Evolutionary conservation across 768 basidiomycete species (phyloP).

Genomic region (Lactarius trivialis): DNA sequence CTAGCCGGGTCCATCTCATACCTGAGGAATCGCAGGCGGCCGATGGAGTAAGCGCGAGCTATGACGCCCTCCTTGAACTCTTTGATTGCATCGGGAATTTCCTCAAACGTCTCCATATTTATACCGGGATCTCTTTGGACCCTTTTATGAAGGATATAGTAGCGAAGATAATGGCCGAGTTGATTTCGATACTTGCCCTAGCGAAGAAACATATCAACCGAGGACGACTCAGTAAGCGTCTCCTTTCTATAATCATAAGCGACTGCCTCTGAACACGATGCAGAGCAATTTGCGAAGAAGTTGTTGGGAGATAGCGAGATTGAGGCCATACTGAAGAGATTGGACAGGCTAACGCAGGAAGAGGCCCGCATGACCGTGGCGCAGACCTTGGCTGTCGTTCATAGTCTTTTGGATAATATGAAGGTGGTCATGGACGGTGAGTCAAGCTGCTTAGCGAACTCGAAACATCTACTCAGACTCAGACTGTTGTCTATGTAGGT

Average conservation of each 20-base stretch:
- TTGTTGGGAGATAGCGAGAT: conserved; percentile 3
- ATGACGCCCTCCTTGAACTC: too few species aligned
- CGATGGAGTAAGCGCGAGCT: not conserved
- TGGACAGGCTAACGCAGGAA: conserved; percentile 9
- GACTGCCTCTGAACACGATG: not conserved
- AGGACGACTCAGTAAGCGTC: too few species aligned
- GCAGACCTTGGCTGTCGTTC: conserved; percentile 1
- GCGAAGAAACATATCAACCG: too few species aligned
- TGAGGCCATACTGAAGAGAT: not conserved
- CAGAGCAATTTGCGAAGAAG: conserved; percentile 6
- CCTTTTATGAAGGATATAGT: not conserved
- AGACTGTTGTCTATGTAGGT: not conserved
- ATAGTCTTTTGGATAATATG: conserved; percentile 5
- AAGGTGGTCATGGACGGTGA: conserved; percentile 9
- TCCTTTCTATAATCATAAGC: not conserved
- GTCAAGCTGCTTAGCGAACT: not conserved
- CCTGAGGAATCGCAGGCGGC: not conserved
- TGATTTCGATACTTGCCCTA: not conserved
- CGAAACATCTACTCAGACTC: not conserved
- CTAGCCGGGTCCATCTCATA: too few species aligned
- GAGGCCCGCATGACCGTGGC: not conserved
- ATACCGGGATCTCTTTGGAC: not conserved
- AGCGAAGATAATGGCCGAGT: not conserved
- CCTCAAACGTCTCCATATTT: too few species aligned
- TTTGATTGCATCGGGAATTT: too few species aligned